A percentile compares a stretch with the other conserved stretches of the same genome.
phyloP scores from a whole-genome alignment of 306 rosid species.

The Vachellia collinsii region DNA sequence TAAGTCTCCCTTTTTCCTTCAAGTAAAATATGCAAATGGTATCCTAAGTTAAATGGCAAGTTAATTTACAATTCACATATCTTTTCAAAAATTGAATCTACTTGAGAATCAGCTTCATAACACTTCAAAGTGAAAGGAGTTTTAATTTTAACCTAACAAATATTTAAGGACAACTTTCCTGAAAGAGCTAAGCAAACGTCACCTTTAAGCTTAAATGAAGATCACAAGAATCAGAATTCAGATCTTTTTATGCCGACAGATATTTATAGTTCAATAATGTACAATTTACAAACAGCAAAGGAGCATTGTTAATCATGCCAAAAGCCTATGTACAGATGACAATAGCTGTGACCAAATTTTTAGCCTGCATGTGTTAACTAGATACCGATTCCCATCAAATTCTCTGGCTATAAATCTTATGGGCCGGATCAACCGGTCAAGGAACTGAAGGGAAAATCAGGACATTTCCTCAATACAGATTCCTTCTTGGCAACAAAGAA shows the following conservation, averaged over 20 bases:
- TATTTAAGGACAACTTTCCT: too few species aligned
- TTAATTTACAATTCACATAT: neutral
- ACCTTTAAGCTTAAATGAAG: neutral
- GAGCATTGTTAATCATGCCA: neutral
- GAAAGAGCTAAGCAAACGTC: too few species aligned
- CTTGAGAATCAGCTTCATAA: too few species aligned
- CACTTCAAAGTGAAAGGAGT: too few species aligned
- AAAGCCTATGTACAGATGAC: neutral
- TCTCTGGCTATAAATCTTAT: neutral
- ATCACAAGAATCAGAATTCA: neutral
- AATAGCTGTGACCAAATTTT: neutral
- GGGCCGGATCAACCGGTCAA: neutral
- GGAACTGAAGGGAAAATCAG: neutral
- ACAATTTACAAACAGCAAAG: neutral
- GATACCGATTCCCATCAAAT: neutral
- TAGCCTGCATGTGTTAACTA: neutral
- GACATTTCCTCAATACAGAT: slow-evolving; percentile 33
- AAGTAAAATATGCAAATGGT: neutral
- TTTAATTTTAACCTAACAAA: too few species aligned
- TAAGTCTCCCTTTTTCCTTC: neutral
- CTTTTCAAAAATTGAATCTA: neutral
- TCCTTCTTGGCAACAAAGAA: slow-evolving; percentile 9
- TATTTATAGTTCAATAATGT: neutral
- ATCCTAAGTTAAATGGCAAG: neutral
- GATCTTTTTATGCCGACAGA: neutral